These are phyloP conservation scores for Rosa chinensis DNA, from an alignment of 306 rosid genomes.

Conservation along the genomic window DNA sequence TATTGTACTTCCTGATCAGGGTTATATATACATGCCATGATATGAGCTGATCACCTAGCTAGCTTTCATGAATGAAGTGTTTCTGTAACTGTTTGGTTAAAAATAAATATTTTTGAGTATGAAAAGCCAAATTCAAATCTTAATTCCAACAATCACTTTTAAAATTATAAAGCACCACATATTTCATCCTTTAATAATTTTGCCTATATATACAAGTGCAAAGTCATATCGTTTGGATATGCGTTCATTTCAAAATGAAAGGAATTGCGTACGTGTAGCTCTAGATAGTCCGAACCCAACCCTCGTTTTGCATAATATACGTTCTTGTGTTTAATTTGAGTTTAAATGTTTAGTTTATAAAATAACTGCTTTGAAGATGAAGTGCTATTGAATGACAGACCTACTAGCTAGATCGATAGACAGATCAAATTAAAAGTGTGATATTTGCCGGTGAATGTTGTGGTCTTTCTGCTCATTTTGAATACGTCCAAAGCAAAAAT, in stretches of 20 bases:
- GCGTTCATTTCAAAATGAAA: not conserved
- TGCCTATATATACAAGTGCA: not conserved
- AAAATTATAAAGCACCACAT: too few relatives aligned
- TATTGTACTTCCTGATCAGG: not conserved
- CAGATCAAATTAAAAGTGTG: not conserved
- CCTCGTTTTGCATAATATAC: not conserved
- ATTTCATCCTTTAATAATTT: too few relatives aligned
- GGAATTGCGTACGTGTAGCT: not conserved
- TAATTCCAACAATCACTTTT: too few relatives aligned
- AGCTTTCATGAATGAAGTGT: too few relatives aligned
- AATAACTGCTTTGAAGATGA: not conserved
- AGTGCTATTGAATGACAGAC: not conserved
- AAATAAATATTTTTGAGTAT: too few relatives aligned
- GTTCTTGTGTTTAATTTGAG: not conserved
- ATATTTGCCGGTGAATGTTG: constrained; percentile 2
- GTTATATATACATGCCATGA: not conserved
- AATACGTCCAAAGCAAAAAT: not conserved
- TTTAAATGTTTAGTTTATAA: not conserved
- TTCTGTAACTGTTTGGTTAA: too few relatives aligned
- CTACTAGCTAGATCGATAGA: not conserved
- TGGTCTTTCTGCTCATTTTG: not conserved
- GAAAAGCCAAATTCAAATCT: too few relatives aligned
- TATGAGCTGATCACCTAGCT: too few relatives aligned
- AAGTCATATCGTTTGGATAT: not conserved
- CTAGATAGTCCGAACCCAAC: not conserved